Conservation (phyloP, 163 green algal genomes). For the Scenedesmus sp. region DNA sequence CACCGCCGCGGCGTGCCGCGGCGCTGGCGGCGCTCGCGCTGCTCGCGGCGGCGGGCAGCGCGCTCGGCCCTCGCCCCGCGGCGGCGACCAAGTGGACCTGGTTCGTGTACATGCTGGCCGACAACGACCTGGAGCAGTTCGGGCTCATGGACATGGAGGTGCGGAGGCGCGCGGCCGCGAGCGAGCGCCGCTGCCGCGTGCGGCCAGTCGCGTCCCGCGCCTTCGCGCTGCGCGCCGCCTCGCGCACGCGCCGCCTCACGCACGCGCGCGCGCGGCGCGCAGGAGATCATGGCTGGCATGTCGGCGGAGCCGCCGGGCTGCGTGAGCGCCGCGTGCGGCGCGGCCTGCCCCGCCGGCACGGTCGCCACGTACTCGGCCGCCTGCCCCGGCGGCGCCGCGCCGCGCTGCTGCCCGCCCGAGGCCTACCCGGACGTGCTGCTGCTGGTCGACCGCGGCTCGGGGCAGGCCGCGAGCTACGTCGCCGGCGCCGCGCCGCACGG, state of each 20-base stretch:
- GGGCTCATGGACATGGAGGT: conserved; percentile 47
- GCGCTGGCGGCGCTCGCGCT: not conserved
- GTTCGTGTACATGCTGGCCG: conserved; percentile 58
- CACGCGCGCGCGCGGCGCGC: not conserved
- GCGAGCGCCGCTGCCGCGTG: not conserved
- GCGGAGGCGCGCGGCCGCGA: not conserved
- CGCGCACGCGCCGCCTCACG: no score
- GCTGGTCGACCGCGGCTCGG: conserved; percentile 48
- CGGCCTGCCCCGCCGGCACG: not conserved
- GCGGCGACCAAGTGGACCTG: conserved; percentile 49
- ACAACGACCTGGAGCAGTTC: conserved; percentile 57
- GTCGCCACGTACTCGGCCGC: not conserved
- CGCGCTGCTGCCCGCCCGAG: conserved; percentile 45
- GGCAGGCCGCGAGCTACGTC: not conserved
- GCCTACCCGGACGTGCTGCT: conserved; percentile 55
- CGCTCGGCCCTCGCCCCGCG: no score
- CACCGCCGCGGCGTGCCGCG: no score
- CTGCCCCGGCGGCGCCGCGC: not conserved
- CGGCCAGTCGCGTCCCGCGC: no score
- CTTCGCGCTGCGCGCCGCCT: no score
- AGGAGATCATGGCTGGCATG: conserved; percentile 57
- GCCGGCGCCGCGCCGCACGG: not conserved
- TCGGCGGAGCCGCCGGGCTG: conserved; percentile 47
- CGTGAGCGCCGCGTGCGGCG: conserved; percentile 9
- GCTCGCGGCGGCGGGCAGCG: conserved; percentile 1